Evolutionary conservation across 345 rosid genomes (phyloP).

Genomic region (Hypericum perforatum): DNA sequence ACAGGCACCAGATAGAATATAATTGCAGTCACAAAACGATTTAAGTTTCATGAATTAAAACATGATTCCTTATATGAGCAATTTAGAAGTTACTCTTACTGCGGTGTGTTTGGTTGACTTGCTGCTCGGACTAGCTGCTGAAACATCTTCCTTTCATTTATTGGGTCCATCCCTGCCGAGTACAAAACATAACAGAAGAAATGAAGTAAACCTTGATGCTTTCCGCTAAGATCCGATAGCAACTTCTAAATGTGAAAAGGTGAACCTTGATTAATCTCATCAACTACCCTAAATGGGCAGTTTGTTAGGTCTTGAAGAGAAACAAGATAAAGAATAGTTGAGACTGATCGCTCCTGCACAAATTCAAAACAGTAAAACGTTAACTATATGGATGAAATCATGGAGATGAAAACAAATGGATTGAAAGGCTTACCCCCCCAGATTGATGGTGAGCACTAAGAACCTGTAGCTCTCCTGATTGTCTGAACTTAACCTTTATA

Average conservation of each 20-base stretch:
- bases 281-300: constrained; percentile 96
- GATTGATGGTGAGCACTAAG: constrained; percentile 95
- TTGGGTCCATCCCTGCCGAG: constrained; percentile 82
- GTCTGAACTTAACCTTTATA: constrained; percentile 91
- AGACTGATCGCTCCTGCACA: constrained; percentile 73
- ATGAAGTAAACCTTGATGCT: background rate
- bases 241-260: background rate
- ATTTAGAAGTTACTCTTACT: constrained; percentile 35
- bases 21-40: background rate
- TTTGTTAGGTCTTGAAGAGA: constrained; percentile 95
- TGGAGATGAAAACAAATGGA: constrained; percentile 4
- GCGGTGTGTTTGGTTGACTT: constrained; percentile 87
- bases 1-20: no score
- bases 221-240: background rate
- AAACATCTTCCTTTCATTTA: constrained; percentile 96
- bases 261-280: constrained; percentile 94
- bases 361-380: constrained; percentile 1
- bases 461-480: constrained; percentile 75
- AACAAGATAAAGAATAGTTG: constrained; percentile 90
- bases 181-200: background rate
- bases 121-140: constrained; percentile 95
- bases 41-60: background rate
- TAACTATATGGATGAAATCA: constrained; percentile 3
- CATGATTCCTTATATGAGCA: background rate
- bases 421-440: constrained; percentile 55